Base-by-base conservation (phyloP, 2,329 filamentous ascomycete genomes). In the Fusarium cicatricum region DNA sequence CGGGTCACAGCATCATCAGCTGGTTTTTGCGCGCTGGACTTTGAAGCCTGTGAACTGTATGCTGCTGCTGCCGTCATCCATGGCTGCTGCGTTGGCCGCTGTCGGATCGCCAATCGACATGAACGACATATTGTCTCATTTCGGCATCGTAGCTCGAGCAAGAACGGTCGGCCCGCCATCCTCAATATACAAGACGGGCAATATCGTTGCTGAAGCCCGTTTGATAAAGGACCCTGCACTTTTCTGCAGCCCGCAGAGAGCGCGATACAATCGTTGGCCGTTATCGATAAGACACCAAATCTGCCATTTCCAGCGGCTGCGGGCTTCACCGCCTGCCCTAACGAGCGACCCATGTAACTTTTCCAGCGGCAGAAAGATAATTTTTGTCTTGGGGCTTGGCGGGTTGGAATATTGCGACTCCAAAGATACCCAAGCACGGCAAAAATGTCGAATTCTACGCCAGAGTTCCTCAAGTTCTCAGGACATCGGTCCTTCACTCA, bases 401-500 rank as follows among this genome's bases (percentile, higher is more conserved):
- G 43, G 51, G 31, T 65, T 51, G 52, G 41, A 58, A 62, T 52
- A 55, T 56, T 58, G 54, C 56, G 65, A 60, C 55, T 61, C 44
- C 51, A 43, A 60, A 61, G 55, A 70, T 65, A 56, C 57, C 51
- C 39, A 65, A 55, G 39, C 39, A 65, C 63, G 57, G 39, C 49
- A 67, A 69, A n/a, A 65, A 80, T 80, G 80, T 76, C 79, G 58
- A 75, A 72, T 56, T 70, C 75, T 44, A 70, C 78, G 64, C 75
- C 81, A 58, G 82, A 85, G 52, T 86, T 81, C 69, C 74, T 96
- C 53, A 87, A 87, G 65, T 93, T 99, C 74, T 94, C 90, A 44
- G 89, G 90, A 68, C 92, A 97, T 74, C 88, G 89, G 68, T 87
- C 90, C 65, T 89, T 99, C 58, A 83, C 90, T 31, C 88, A 92